Conservation (phyloP, 2,329 filamentous ascomycete genomes). For the Cordyceps javanica region DNA sequence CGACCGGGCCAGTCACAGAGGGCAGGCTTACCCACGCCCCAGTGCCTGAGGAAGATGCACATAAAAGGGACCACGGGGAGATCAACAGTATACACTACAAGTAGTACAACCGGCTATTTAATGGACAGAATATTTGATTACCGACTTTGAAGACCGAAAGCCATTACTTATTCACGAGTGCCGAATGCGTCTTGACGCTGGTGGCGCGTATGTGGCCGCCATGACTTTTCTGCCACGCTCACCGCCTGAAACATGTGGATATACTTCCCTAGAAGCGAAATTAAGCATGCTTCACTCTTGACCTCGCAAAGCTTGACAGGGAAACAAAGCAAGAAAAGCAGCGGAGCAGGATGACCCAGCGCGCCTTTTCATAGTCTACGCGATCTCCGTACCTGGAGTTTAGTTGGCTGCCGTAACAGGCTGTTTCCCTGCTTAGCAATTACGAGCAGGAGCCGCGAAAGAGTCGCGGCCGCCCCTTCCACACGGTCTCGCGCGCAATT, state of each 20-base stretch:
- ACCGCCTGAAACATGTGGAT: constrained; percentile 24
- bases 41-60: not conserved
- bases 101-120: too few relatives aligned
- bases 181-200: not conserved
- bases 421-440: not conserved
- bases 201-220: not conserved
- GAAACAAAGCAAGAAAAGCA: not conserved
- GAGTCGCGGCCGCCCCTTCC: not conserved
- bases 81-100: not conserved
- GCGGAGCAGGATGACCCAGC: not conserved
- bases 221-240: constrained; percentile 24
- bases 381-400: not conserved
- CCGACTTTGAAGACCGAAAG: too few relatives aligned
- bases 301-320: not conserved
- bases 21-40: not conserved
- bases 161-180: too few relatives aligned
- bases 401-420: not conserved
- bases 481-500: not conserved
- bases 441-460: not conserved
- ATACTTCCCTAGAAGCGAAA: not conserved
- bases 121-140: too few relatives aligned
- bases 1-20: not conserved
- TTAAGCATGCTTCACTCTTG: not conserved
- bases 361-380: not conserved
- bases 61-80: not conserved